A percentile compares a stretch with the other conserved stretches of the same genome.
Evolutionary conservation across 148 eudicot species (phyloP).

Genomic region (Chenopodium quinoa): DNA sequence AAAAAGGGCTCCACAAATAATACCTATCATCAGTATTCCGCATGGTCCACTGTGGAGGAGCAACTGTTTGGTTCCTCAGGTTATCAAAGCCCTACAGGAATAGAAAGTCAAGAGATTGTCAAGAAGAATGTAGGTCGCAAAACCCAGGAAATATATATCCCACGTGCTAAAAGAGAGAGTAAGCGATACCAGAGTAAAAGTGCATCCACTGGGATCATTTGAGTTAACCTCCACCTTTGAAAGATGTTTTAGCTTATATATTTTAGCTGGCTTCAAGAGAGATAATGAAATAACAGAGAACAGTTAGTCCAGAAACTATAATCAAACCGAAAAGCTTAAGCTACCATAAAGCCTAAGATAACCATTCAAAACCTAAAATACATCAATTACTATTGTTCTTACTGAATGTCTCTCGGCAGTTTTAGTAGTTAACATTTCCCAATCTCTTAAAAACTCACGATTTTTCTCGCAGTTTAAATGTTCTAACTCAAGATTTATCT

Average conservation of each 20-base stretch:
- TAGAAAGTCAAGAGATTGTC: not conserved
- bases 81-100: constrained; percentile 84
- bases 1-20: constrained; percentile 1
- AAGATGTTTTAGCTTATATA: constrained; percentile 89
- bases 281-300: constrained; percentile 11
- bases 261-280: constrained; percentile 69
- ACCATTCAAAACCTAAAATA: constrained; percentile 2
- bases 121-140: not conserved
- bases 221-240: constrained; percentile 83
- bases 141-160: not conserved
- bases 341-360: not conserved
- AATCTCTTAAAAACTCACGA: not conserved
- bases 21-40: constrained; percentile 97
- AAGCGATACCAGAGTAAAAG: constrained; percentile 70
- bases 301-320: not conserved
- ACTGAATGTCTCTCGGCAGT: not conserved
- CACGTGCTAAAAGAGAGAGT: constrained; percentile 9
- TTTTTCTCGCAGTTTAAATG: not conserved
- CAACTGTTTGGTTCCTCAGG: constrained; percentile 89
- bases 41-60: constrained; percentile 99
- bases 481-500: not conserved
- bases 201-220: constrained; percentile 87
- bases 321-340: not conserved
- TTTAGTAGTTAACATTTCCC: not conserved
- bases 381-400: not conserved